Base-by-base conservation (phyloP, 2,329 filamentous ascomycete genomes). In the Exophiala phaeomuriformis region DNA sequence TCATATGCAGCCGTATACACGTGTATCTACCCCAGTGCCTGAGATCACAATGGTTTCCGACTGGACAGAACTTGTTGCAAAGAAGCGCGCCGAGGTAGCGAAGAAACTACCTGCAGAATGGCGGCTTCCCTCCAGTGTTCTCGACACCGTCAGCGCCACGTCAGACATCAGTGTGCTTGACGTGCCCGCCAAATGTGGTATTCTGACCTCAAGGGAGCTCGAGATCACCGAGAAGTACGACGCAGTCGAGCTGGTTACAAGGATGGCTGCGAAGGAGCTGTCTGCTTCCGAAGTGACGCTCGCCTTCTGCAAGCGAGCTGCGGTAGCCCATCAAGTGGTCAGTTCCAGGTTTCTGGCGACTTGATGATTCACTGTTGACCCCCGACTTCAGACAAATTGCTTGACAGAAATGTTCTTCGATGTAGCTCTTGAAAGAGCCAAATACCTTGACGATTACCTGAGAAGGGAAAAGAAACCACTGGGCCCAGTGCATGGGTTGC, bases 401-500 rank as follows among this genome's bases (percentile, higher is more conserved):
- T 47, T 59, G 39, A 60, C 57, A 1, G 82, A 85, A 60, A 69
- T 71, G 19, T 67, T 80, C 55, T 61, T 80, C 1, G 67, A 69
- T 9, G 61, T 62, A 36, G 76, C 75, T 1, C 73, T 77, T 5
- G 67, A 71, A 57, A 65, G 74, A 0, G 69, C 76, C 32, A 85
- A 85, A 0, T 82, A 84, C 1, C 73, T 89, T 1, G 82, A 85
- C 61, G 69, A 70, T n/a, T 67, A 80, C 54, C 59, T 80, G 1
- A 67, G 68, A n/a, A 61, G 62, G 32, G 76, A 75, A 1, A 74
- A 77, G 6, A 68, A 71, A 55, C 66, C 74, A 0, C 68, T 76
- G 36, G 85, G 85, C 0, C 83, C 84, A 1, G 72, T 89, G 1
- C 84, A 88, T 65, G 47, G 88, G 87, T 63, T 58, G 51, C 55